Percentiles rank a stretch among this genome's conserved stretches.
phyloP scores from a whole-genome alignment of 1,284 basidiomycete genomes.

The Lentinus polychrous region DNA sequence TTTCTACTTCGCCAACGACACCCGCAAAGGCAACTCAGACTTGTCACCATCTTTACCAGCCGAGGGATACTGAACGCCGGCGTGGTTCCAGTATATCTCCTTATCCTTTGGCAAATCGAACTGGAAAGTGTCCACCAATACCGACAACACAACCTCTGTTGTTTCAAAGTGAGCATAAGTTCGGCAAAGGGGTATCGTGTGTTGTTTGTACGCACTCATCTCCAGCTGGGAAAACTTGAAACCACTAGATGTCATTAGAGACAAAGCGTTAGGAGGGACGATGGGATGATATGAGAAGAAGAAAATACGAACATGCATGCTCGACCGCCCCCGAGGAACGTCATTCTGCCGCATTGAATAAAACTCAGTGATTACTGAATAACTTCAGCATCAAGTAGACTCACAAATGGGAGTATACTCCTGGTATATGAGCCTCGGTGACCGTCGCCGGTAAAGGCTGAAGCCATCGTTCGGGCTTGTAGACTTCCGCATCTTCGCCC shows the following conservation, averaged over 20 bases:
- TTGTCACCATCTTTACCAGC: constrained; percentile 17
- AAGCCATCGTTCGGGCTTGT: constrained; percentile 27
- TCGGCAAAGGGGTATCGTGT: neutral
- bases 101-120: constrained; percentile 11
- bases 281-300: neutral
- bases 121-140: constrained; percentile 9
- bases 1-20: constrained; percentile 8
- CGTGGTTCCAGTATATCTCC: constrained; percentile 22
- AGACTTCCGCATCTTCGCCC: constrained; percentile 25
- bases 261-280: neutral
- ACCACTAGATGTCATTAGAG: constrained; percentile 23
- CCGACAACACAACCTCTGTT: constrained; percentile 12
- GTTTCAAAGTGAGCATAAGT: neutral
- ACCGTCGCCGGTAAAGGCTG: constrained; percentile 12
- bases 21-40: constrained; percentile 20
- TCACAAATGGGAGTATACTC: constrained; percentile 21
- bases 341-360: constrained; percentile 24
- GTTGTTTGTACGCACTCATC: constrained; percentile 26
- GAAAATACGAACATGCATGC: constrained; percentile 27
- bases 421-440: constrained; percentile 17
- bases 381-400: constrained; percentile 1
- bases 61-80: constrained; percentile 20
- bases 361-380: neutral
- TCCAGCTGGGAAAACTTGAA: constrained; percentile 30
- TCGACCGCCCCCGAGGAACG: constrained; percentile 28